These are phyloP conservation scores for Skeletonema marinoi DNA, from an alignment of 108 stramenopile genomes.

Conservation along the genomic window DNA sequence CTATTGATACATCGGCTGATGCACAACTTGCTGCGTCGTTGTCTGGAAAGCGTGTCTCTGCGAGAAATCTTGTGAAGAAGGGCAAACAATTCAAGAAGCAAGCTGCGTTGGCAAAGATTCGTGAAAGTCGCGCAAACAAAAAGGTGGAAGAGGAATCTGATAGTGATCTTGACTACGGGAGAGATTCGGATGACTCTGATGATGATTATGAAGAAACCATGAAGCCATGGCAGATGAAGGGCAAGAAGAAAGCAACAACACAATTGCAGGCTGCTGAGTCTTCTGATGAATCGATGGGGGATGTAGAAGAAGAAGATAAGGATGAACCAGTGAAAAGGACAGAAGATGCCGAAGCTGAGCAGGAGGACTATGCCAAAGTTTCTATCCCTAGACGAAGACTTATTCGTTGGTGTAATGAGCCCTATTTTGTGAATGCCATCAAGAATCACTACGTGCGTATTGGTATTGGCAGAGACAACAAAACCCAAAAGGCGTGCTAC, in stretches of 20 bases:
- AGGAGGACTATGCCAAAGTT: slow-evolving; percentile 76
- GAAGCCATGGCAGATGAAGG: slow-evolving; percentile 81
- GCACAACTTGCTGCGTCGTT: slow-evolving; percentile 65
- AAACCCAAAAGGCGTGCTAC: slow-evolving; percentile 78
- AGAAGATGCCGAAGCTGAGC: slow-evolving; percentile 60
- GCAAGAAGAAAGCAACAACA: slow-evolving; percentile 31
- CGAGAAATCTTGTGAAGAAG: slow-evolving; percentile 69
- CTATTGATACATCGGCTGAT: slow-evolving; percentile 59
- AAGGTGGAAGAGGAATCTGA: slow-evolving; percentile 56
- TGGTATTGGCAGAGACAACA: slow-evolving; percentile 77
- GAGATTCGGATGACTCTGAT: slow-evolving; percentile 81
- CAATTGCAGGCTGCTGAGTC: slow-evolving; percentile 37
- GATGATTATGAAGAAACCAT: slow-evolving; percentile 70
- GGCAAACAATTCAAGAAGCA: slow-evolving; percentile 77
- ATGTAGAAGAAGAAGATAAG: slow-evolving; percentile 37
- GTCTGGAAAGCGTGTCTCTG: slow-evolving; percentile 65
- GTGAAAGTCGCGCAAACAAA: slow-evolving; percentile 66
- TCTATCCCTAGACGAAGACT: slow-evolving; percentile 80
- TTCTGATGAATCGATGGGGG: slow-evolving; percentile 52
- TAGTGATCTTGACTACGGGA: slow-evolving; percentile 76
- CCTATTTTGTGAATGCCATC: slow-evolving; percentile 83
- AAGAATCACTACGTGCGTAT: slow-evolving; percentile 75
- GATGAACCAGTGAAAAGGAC: slow-evolving; percentile 24
- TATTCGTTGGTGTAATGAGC: slow-evolving; percentile 88
- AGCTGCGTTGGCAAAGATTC: slow-evolving; percentile 74